Evolutionary conservation across 495 filamentous ascomycete species (phyloP).

Genomic region (Aspergillus mulundensis): DNA sequence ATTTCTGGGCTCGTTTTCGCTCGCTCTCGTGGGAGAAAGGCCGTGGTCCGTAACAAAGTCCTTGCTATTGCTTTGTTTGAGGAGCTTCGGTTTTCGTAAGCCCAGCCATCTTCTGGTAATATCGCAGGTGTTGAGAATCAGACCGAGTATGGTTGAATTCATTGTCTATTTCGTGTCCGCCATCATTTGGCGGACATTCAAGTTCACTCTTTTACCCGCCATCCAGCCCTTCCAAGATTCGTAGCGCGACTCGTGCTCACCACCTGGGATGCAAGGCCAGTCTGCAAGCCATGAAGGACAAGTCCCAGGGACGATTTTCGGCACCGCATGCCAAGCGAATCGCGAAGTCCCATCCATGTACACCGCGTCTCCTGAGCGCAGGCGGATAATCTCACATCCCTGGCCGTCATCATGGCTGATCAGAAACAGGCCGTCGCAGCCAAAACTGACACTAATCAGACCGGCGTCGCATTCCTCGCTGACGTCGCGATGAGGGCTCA

Average conservation of each 20-base stretch:
- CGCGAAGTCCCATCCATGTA: conserved; percentile 75
- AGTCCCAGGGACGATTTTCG: conserved; percentile 69
- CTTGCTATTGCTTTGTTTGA: too few relatives aligned
- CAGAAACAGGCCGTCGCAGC: conserved; percentile 80
- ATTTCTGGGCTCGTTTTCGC: too few relatives aligned
- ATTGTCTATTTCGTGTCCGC: background rate
- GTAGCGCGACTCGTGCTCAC: conserved; percentile 32
- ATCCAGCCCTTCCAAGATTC: conserved; percentile 80
- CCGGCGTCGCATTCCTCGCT: conserved; percentile 72
- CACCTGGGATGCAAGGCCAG: conserved; percentile 61
- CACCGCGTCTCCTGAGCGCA: conserved; percentile 76
- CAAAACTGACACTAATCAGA: conserved; percentile 79
- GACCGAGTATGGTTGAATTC: background rate
- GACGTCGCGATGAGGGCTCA: conserved; percentile 86
- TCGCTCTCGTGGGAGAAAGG: too few relatives aligned
- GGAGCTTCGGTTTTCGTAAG: too few relatives aligned
- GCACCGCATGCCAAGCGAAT: conserved; percentile 93
- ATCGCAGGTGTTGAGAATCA: too few relatives aligned
- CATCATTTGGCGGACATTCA: conserved; percentile 90
- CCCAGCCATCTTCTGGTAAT: too few relatives aligned
- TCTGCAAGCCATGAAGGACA: conserved; percentile 69
- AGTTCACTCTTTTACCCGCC: conserved; percentile 75
- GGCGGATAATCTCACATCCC: conserved; percentile 55
- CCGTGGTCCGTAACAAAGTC: too few relatives aligned
- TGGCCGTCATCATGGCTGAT: conserved; percentile 38